Evolutionary conservation across 192 early-diverging fungal genomes (phyloP), one percentile per base, ranked within the genome.

Genomic region (Mortierella hygrophila): DNA sequence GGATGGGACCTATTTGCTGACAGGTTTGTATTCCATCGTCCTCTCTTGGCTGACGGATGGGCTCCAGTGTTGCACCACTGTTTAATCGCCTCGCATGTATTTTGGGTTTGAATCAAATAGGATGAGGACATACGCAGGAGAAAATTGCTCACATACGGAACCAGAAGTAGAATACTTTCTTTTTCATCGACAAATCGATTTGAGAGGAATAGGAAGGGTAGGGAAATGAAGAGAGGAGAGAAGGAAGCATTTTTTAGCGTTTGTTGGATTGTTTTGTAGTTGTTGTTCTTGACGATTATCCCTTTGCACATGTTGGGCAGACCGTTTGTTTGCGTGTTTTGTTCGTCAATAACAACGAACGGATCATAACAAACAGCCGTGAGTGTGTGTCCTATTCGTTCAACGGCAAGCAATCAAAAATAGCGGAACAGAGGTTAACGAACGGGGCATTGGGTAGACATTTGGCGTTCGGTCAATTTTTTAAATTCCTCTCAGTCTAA

Each of bases 51-150:
- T 40, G 38, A 40, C 38, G 38, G 38, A 40, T 40, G 10, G 44
- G 44, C 44, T 46, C 0, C 44, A 15, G 44, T 26, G 21, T 60
- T 60, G 10, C 23, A 60, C 23, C 38, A 40, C 38, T 40, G 38
- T 46, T 11, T 46, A 46, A 46, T 46, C 44, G 10, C 60, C 11
- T 9, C 32, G 23, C 26, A 11, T 65, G 7, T 32, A 46, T 41
- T 46, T 46, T 44, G 71, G 21, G 41, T 72, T 41, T 72, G 44
- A 44, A 46, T 46, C 42, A 46, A 72, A 72, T 41, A 46, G 69
- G 38, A 23, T 70, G 70, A 26, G 49, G 18, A 52, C 49, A 52
- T 16, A 41, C 0, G 29, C 38, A 72, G n/a, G 26, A 46, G 44
- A 49, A 49, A 26, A 29, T 26, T 29, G 40, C 41, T 72, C 71